These are phyloP conservation scores for Ceratocystis cubensis DNA, from an alignment of 2,329 filamentous ascomycete species.

Conservation along the genomic window DNA sequence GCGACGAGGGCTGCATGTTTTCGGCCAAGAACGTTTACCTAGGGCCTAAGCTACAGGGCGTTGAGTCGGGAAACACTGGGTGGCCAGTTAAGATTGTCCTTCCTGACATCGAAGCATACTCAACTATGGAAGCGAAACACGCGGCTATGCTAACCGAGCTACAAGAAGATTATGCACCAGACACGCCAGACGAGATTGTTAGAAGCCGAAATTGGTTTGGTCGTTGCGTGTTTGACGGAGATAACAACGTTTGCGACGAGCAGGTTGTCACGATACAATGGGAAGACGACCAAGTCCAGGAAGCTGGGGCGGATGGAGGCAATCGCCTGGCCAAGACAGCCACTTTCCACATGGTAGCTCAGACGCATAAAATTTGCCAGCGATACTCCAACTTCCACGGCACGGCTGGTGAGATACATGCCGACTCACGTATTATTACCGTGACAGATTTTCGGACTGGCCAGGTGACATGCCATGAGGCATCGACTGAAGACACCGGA, in stretches of 20 bases:
- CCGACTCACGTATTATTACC: constrained; percentile 55
- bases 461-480: constrained; percentile 31
- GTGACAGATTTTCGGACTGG: constrained; percentile 39
- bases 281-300: constrained; percentile 50
- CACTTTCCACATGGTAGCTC: constrained; percentile 86
- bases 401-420: constrained; percentile 70
- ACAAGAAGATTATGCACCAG: constrained; percentile 39
- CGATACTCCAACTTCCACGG: constrained; percentile 79
- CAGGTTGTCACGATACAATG: constrained; percentile 80
- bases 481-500: constrained; percentile 30
- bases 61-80: constrained; percentile 52
- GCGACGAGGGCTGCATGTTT: constrained; percentile 54
- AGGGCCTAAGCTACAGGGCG: constrained; percentile 45
- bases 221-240: constrained; percentile 84
- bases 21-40: constrained; percentile 76
- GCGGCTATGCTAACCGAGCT: constrained; percentile 35
- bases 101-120: constrained; percentile 76
- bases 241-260: constrained; percentile 90
- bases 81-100: constrained; percentile 89
- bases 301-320: constrained; percentile 24
- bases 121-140: constrained; percentile 32
- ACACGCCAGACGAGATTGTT: constrained; percentile 33
- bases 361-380: constrained; percentile 76
- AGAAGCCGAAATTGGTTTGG: constrained; percentile 64
- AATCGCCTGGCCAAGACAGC: constrained; percentile 65